Conservation (phyloP, 768 basidiomycete genomes). For the Trametes gibbosa region DNA sequence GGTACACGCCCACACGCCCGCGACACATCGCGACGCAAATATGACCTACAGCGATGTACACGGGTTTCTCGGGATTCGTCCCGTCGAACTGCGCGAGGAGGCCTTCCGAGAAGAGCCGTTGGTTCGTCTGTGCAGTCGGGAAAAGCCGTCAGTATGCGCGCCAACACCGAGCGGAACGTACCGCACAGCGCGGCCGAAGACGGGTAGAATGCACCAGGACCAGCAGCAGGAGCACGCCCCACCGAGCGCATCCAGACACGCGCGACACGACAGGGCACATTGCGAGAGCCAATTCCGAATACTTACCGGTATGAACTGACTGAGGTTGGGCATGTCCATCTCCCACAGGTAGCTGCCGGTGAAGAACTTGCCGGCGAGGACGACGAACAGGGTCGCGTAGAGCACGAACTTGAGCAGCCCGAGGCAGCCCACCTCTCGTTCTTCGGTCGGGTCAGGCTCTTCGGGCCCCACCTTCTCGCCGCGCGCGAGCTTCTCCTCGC, state of each 20-base stretch:
- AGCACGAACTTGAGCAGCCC: slow-evolving; percentile 71
- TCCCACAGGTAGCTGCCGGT: slow-evolving; percentile 90
- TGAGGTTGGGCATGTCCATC: slow-evolving; percentile 34
- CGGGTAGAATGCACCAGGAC: background rate
- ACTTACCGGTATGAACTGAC: slow-evolving; percentile 25
- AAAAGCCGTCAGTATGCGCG: slow-evolving; percentile 12
- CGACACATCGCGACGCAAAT: slow-evolving; percentile 12
- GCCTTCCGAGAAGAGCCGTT: slow-evolving; percentile 73
- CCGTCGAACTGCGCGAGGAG: slow-evolving; percentile 72
- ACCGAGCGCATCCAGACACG: background rate
- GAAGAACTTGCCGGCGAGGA: slow-evolving; percentile 76
- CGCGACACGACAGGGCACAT: background rate
- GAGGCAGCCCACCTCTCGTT: slow-evolving; percentile 60
- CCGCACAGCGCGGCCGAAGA: background rate
- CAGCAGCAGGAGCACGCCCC: background rate
- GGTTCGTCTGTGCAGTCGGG: slow-evolving; percentile 43
- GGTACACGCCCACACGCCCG: slow-evolving; percentile 3
- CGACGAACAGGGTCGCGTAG: slow-evolving; percentile 48
- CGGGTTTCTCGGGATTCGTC: slow-evolving; percentile 53
- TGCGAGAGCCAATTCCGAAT: background rate
- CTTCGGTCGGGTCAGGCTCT: slow-evolving; percentile 70
- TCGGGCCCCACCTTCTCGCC: slow-evolving; percentile 73
- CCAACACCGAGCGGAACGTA: background rate
- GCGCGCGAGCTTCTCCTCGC: slow-evolving; percentile 67
- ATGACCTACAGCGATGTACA: slow-evolving; percentile 78